These are phyloP conservation scores for Taiozyma sp. DNA, from an alignment of 1,139 yeast species.

Conservation along the genomic window DNA sequence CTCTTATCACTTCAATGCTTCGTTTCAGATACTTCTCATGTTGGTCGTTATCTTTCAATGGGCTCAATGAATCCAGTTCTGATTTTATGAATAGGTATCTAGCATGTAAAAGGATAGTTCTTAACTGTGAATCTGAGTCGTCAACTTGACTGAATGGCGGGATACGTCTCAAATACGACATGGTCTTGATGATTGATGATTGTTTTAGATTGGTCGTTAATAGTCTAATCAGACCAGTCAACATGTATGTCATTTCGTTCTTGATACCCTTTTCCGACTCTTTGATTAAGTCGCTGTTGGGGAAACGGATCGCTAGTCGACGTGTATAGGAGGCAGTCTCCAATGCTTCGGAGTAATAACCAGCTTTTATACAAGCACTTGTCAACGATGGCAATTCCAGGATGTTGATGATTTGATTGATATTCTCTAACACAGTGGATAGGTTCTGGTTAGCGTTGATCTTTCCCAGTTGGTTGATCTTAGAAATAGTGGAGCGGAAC, in stretches of 20 bases:
- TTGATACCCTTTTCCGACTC: slow-evolving; percentile 53
- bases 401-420: slow-evolving; percentile 72
- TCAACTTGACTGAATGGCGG: slow-evolving; percentile 38
- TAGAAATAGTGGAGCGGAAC: slow-evolving; percentile 27
- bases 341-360: slow-evolving; percentile 85
- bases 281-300: slow-evolving; percentile 51
- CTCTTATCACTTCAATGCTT: slow-evolving; percentile 79
- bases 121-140: slow-evolving; percentile 31
- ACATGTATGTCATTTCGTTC: slow-evolving; percentile 58
- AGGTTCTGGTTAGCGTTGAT: slow-evolving; percentile 24
- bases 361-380: slow-evolving; percentile 77
- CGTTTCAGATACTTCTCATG: slow-evolving; percentile 68
- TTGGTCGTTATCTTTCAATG: slow-evolving; percentile 41
- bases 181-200: slow-evolving; percentile 69
- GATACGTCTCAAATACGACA: slow-evolving; percentile 69
- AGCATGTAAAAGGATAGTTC: slow-evolving; percentile 47
- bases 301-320: slow-evolving; percentile 65
- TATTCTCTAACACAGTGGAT: slow-evolving; percentile 50
- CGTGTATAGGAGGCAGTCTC: slow-evolving; percentile 71
- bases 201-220: slow-evolving; percentile 76
- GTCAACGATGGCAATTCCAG: slow-evolving; percentile 82
- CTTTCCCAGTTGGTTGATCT: slow-evolving; percentile 19
- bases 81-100: slow-evolving; percentile 55
- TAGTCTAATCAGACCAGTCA: slow-evolving; percentile 60
- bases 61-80: slow-evolving; percentile 55